phyloP scores from a whole-genome alignment of 768 basidiomycete genomes.

The Sistotremastrum suecicum region DNA sequence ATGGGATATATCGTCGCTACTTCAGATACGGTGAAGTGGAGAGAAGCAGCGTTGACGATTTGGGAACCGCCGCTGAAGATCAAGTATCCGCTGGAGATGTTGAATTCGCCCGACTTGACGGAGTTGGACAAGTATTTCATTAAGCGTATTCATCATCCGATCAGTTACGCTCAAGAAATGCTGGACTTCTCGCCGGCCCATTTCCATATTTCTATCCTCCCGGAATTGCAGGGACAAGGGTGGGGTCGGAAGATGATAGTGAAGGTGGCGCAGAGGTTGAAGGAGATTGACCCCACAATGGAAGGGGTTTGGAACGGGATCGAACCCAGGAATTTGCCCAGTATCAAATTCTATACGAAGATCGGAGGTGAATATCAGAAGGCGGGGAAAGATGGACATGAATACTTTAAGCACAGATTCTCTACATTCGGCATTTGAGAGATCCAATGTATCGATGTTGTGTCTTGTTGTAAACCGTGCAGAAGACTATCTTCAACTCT shows the following conservation, averaged over 20 bases:
- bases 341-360: constrained; percentile 44
- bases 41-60: constrained; percentile 32
- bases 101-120: constrained; percentile 9
- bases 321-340: constrained; percentile 46
- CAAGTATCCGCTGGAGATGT: constrained; percentile 29
- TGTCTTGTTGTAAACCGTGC: no score
- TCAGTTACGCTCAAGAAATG: constrained; percentile 34
- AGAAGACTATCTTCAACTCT: no score
- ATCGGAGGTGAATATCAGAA: constrained; percentile 23
- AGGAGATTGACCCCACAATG: constrained; percentile 26
- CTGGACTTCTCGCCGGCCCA: constrained; percentile 58
- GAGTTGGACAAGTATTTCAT: constrained; percentile 29
- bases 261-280: constrained; percentile 38
- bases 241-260: constrained; percentile 57
- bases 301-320: constrained; percentile 54
- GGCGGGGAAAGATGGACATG: no score
- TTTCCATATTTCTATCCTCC: constrained; percentile 60
- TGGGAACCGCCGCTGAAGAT: constrained; percentile 57
- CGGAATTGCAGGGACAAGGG: constrained; percentile 50
- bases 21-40: constrained; percentile 51
- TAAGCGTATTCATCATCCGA: constrained; percentile 18
- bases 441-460: no score
- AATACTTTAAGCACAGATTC: no score
- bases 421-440: no score
- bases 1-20: constrained; percentile 66